phyloP scores from a whole-genome alignment of 1,284 basidiomycete species.

The Leccinum glutinopallens region DNA sequence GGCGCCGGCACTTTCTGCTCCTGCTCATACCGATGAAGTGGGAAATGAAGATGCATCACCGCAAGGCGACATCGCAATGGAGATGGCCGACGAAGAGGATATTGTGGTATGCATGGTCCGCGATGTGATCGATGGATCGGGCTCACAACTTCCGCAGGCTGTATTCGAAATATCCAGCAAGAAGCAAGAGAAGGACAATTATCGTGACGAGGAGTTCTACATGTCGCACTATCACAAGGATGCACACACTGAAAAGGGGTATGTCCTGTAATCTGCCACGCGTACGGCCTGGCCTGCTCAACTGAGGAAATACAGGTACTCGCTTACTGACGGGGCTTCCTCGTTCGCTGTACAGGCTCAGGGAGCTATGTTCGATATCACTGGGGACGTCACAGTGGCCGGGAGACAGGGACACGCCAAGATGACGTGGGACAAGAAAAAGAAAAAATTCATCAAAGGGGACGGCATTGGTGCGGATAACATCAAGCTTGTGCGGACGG shows the following conservation, averaged over 20 bases:
- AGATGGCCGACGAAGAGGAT: constrained; percentile 78
- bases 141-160: constrained; percentile 48
- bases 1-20: constrained; percentile 36
- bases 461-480: constrained; percentile 89
- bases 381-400: constrained; percentile 67
- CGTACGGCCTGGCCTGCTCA: constrained; percentile 1
- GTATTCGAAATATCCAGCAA: constrained; percentile 69
- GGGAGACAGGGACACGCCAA: constrained; percentile 65
- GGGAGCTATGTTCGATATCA: constrained; percentile 81
- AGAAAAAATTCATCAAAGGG: constrained; percentile 92
- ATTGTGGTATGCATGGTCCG: constrained; percentile 57
- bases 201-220: constrained; percentile 87
- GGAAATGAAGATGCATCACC: constrained; percentile 30
- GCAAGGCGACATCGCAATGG: constrained; percentile 43
- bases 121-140: constrained; percentile 3
- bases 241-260: constrained; percentile 89
- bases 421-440: constrained; percentile 92
- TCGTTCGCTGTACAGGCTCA: constrained; percentile 87
- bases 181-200: constrained; percentile 50
- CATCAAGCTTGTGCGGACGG: constrained; percentile 91
- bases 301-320: constrained; percentile 61
- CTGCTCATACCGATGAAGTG: constrained; percentile 42
- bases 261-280: constrained; percentile 26
- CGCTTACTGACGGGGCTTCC: constrained; percentile 78
- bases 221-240: constrained; percentile 90